A percentile compares a stretch with the other conserved stretches of the same genome.
Evolutionary conservation across 352 stramenopile genomes (phyloP).

Genomic region (Globisporangium nagaii): DNA sequence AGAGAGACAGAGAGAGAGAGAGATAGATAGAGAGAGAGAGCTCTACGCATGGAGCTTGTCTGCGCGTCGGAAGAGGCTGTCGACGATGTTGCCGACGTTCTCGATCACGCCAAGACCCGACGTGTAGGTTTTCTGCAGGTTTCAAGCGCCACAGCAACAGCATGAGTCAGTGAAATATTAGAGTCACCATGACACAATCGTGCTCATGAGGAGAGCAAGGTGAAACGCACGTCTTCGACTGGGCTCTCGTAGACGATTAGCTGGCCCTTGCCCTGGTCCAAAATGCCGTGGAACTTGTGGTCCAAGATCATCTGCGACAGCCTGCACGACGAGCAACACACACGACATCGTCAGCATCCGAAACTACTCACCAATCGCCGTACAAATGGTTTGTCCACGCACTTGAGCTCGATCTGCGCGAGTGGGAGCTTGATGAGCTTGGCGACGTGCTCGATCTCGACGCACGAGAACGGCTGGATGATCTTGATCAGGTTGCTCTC

Average conservation of each 20-base stretch:
- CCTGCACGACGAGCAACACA: constrained; percentile 43
- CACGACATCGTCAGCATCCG: neutral
- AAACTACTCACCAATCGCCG: constrained; percentile 4
- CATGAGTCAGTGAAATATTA: neutral
- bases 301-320: constrained; percentile 99
- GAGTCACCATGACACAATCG: neutral
- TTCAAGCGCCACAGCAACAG: neutral
- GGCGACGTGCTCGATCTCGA: constrained; percentile 96
- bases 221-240: constrained; percentile 86
- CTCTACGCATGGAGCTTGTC: constrained; percentile 79
- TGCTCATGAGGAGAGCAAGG: too few species aligned
- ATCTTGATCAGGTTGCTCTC: constrained; percentile 99
- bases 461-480: constrained; percentile 97
- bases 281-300: constrained; percentile 97
- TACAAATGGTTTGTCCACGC: constrained; percentile 3
- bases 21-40: neutral
- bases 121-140: constrained; percentile 83
- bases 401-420: constrained; percentile 82
- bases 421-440: constrained; percentile 96
- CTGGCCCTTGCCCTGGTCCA: constrained; percentile 98
- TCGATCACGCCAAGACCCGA: constrained; percentile 94
- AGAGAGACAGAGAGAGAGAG: too few species aligned
- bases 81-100: constrained; percentile 96
- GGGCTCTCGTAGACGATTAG: constrained; percentile 97
- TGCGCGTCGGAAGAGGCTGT: constrained; percentile 90